Base-by-base conservation (phyloP, 1,284 basidiomycete genomes). In the Apiotrichum montevideense region DNA sequence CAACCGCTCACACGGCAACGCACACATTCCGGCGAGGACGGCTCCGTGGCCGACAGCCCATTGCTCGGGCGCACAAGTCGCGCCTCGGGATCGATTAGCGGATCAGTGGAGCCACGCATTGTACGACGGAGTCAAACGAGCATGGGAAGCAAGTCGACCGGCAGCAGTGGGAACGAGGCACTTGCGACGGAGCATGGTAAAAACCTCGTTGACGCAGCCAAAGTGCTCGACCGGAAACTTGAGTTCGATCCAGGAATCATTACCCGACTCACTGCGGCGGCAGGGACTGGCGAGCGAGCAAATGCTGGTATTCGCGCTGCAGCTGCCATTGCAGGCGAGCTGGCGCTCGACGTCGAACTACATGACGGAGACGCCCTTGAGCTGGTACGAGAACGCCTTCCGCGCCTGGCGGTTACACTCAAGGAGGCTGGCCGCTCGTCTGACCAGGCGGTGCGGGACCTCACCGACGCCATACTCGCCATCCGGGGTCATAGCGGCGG, bases 381-480 rank as follows among this genome's bases (percentile, higher is more conserved):
- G 14, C 61, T 46, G 10, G 58, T 64, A 10, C 52, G 56, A 32
- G 58, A 67, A 13, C 64, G 66, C 14, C 53, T 70, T 7, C 61
- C 53, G 1, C 54, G 58, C 3, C 56, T 75, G 15, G 55, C 63
- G 0, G 54, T 62, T 1, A 46, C 66, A 6, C 54, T 74, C 10
- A 58, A 67, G 7, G 71, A 75, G n/a, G 67, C 72, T 0, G 62
- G 57, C 2, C 59, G 64, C 34, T 54, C 65, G 7, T 67, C 65
- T 2, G 73, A 75, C 54, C 68, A 71, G 46, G 68, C 64, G 3
- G 65, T 74, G 3, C 61, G 73, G 9, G 69, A 72, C 50, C 57
- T 74, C 13, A 75, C 73, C 4, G 59, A 66, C 10, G 59, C 73
- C 29, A 56, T 75, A 44, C 57, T 75, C 1, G 53, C 56, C 3